These are phyloP conservation scores for Friedmanniomyces endolithicus DNA, from an alignment of 495 filamentous ascomycete species.

Conservation along the genomic window DNA sequence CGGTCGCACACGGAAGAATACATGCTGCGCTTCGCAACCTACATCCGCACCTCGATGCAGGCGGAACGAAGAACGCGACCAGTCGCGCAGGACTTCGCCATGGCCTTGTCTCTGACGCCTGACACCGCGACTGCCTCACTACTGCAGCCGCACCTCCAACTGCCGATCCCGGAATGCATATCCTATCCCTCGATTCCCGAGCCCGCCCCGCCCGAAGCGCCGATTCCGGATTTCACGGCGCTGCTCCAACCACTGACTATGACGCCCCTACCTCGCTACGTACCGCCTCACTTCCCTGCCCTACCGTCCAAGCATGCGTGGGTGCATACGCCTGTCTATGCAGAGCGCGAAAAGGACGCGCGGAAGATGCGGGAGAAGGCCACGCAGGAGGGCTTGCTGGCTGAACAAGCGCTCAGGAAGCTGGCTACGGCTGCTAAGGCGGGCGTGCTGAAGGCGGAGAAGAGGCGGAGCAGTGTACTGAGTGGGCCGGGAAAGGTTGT, in stretches of 20 bases:
- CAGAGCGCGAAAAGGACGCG: slow-evolving; percentile 54
- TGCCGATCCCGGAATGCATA: slow-evolving; percentile 27
- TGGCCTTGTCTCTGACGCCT: slow-evolving; percentile 37
- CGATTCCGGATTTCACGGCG: slow-evolving; percentile 27
- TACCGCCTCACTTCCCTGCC: slow-evolving; percentile 55
- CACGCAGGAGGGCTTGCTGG: slow-evolving; percentile 58
- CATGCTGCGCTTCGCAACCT: slow-evolving; percentile 43
- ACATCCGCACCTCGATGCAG: slow-evolving; percentile 50
- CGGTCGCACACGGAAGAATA: slow-evolving; percentile 50
- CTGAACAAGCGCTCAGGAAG: slow-evolving; percentile 60
- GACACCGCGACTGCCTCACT: slow-evolving; percentile 26
- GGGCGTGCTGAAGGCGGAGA: slow-evolving; percentile 20
- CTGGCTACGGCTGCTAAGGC: slow-evolving; percentile 40
- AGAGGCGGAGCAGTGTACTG: slow-evolving; percentile 12
- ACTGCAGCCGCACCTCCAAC: slow-evolving; percentile 33
- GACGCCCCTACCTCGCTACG: slow-evolving; percentile 34
- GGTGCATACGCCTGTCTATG: slow-evolving; percentile 52
- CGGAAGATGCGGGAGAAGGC: slow-evolving; percentile 59
- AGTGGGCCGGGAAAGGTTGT: slow-evolving; percentile 11
- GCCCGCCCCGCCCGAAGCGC: slow-evolving; percentile 36
- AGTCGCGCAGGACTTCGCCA: slow-evolving; percentile 57
- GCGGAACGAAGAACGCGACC: slow-evolving; percentile 47
- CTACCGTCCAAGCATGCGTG: slow-evolving; percentile 67
- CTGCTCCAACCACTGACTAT: slow-evolving; percentile 44
- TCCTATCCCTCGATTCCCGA: slow-evolving; percentile 33